Evolutionary conservation across 345 rosid genomes (phyloP).

Genomic region (Pugionium cornutum): DNA sequence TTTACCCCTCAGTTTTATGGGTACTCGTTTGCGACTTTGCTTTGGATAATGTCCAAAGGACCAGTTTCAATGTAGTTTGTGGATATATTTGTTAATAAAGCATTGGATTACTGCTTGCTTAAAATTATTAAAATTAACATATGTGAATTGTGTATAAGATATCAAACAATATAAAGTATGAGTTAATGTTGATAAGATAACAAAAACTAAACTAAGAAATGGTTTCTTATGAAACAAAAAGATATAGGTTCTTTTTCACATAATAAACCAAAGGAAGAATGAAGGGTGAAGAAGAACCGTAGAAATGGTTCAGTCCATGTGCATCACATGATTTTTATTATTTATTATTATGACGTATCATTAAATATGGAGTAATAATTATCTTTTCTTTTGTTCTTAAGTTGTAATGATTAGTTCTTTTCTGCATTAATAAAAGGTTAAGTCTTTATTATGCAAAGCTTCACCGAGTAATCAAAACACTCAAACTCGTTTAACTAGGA

Average conservation of each 20-base stretch:
- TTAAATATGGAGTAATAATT: slow-evolving; percentile 7
- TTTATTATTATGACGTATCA: slow-evolving; percentile 20
- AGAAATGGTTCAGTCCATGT: slow-evolving; percentile 38
- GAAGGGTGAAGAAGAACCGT: slow-evolving; percentile 25
- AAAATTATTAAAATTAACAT: too few species aligned
- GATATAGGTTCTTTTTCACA: background rate
- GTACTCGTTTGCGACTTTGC: slow-evolving; percentile 25
- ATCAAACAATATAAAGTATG: too few species aligned
- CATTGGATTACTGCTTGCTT: too few species aligned
- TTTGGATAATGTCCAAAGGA: slow-evolving; percentile 31
- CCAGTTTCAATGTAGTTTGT: background rate
- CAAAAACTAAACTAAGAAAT: too few species aligned
- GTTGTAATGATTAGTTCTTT: slow-evolving; percentile 23
- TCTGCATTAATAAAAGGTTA: slow-evolving; percentile 1
- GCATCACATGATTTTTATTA: slow-evolving; percentile 41
- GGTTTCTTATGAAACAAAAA: too few species aligned
- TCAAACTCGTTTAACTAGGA: too few species aligned
- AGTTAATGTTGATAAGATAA: too few species aligned
- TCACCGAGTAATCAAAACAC: too few species aligned
- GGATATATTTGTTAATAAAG: background rate
- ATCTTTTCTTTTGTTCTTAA: slow-evolving; percentile 9
- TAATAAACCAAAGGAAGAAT: background rate
- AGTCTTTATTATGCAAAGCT: background rate
- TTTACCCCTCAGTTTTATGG: slow-evolving; percentile 31
- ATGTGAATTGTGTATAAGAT: too few species aligned